Percentiles rank a stretch among this genome's conserved stretches.
These are phyloP conservation scores for barrel medic (Medicago truncatula) DNA, from an alignment of 306 rosid species.

Conservation along the genomic window DNA sequence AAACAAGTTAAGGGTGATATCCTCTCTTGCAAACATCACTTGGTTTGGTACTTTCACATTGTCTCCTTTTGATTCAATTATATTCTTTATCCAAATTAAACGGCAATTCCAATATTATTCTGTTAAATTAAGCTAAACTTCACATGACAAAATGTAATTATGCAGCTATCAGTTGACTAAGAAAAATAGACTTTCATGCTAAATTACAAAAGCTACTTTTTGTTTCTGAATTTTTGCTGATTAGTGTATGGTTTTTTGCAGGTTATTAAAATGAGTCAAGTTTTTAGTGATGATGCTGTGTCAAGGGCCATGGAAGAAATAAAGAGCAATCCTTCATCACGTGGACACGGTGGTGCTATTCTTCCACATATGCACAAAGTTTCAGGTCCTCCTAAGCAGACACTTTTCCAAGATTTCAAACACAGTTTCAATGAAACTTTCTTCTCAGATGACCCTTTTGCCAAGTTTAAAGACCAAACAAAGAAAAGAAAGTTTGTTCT, in stretches of 20 bases:
- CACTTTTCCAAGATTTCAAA: conserved; percentile 45
- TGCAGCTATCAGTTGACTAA: conserved; percentile 25
- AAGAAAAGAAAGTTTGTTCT: conserved; percentile 45
- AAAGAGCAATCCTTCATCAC: conserved; percentile 33
- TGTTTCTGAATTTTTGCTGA: not conserved
- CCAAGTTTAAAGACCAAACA: conserved; percentile 51
- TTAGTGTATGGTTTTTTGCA: conserved; percentile 13
- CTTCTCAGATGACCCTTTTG: conserved; percentile 59
- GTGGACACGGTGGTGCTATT: conserved; percentile 19
- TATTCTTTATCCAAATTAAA: conserved; percentile 8
- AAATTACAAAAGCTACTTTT: conserved; percentile 20
- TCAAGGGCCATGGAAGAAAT: conserved; percentile 34
- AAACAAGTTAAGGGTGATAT: not conserved
- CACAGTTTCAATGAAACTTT: conserved; percentile 46
- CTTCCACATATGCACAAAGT: conserved; percentile 49
- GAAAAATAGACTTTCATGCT: conserved; percentile 1
- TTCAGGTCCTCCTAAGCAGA: conserved; percentile 49
- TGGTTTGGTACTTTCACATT: conserved; percentile 21
- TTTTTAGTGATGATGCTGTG: conserved; percentile 26
- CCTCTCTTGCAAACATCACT: conserved; percentile 18
- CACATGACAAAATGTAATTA: conserved; percentile 32
- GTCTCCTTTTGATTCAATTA: conserved; percentile 16
- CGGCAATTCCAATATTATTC: not conserved
- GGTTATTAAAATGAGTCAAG: conserved; percentile 43
- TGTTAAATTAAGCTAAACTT: not conserved